Base-by-base conservation (phyloP, 2,329 filamentous ascomycete genomes). In the Pestalotiopsis sp. region DNA sequence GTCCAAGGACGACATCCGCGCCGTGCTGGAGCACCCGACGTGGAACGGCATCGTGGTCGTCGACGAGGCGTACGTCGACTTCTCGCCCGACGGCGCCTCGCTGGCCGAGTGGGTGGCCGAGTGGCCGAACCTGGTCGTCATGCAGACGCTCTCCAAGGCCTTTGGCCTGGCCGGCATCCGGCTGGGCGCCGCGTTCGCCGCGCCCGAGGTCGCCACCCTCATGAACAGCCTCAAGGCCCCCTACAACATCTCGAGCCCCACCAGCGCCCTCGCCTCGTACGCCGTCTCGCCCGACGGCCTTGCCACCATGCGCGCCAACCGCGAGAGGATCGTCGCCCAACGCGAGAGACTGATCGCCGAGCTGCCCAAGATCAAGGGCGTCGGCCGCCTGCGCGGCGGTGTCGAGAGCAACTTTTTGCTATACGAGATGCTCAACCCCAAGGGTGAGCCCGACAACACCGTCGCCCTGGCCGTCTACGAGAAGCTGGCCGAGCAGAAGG, bases 111-210 rank as follows among this genome's bases (percentile, higher is more conserved):
- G 93, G 92, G 95, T 97, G 1, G 86, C 88, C 45, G 94, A 97
- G 76, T 97, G 93, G 89, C 95, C 95, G 65, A 99, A 99, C 80
- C 86, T 99, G 31, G 94, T 98, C 20, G 95, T 99, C 68, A 94
- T 98, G 93, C 96, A 99, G 85, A 99, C 96, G 1, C 87, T 98
- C n/a, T 97, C 93, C 76, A 99, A 99, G 81, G 96, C 94, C 0
- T 99, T 99, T 77, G 96, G 96, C 36, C 88, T 99, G 77, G 96
- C 96, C 4, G 96, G 95, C 65, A 97, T 99, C 78, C 88, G 96
- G 17, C 86, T 99, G 1, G 96, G 96, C 61, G 93, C 91, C 7
- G 94, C 93, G 0, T 99, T 98, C 78, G 88, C 93, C 4, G 88
- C 90, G 11, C 86, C 90, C 0, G 86, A 90, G 5, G 91, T 99